Percentiles rank a stretch among this genome's conserved stretches.
phyloP scores from a whole-genome alignment of 345 rosid species.

The Mercurialis annua region DNA sequence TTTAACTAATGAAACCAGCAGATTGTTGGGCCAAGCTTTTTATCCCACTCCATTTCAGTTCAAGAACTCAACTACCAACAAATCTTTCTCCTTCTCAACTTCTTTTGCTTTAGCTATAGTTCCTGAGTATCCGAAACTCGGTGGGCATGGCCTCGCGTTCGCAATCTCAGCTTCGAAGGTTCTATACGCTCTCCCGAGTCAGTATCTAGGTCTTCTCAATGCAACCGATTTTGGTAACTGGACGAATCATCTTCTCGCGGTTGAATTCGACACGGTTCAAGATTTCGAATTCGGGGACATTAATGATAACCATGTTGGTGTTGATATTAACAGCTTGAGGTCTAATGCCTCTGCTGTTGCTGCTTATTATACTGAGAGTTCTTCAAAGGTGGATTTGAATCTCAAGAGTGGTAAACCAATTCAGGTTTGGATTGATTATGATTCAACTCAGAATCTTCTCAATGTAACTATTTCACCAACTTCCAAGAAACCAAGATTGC shows the following conservation, averaged over 20 bases:
- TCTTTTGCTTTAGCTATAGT: slow-evolving; percentile 22
- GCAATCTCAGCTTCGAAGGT: slow-evolving; percentile 22
- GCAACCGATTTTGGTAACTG: slow-evolving; percentile 15
- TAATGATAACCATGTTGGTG: slow-evolving; percentile 27
- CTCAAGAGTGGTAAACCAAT: slow-evolving; percentile 20
- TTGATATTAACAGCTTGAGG: slow-evolving; percentile 20
- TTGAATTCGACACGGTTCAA: slow-evolving; percentile 28
- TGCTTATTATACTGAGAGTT: slow-evolving; percentile 8
- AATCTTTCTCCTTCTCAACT: slow-evolving; percentile 21
- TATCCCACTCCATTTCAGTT: slow-evolving; percentile 18
- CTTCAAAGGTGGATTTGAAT: slow-evolving; percentile 8
- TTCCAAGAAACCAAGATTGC: slow-evolving; percentile 18
- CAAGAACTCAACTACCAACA: slow-evolving; percentile 17
- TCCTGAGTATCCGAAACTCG: slow-evolving; percentile 25
- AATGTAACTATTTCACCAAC: slow-evolving; percentile 25
- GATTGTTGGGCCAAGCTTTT: slow-evolving; percentile 25
- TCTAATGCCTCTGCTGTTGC: slow-evolving; percentile 23
- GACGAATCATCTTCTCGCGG: slow-evolving; percentile 20
- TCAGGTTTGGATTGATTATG: slow-evolving; percentile 28
- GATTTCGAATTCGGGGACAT: slow-evolving; percentile 29
- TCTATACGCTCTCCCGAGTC: slow-evolving; percentile 22
- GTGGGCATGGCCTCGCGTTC: slow-evolving; percentile 33
- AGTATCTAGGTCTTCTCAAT: slow-evolving; percentile 24
- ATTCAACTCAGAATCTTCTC: slow-evolving; percentile 18
- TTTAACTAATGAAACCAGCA: slow-evolving; percentile 19